A percentile compares a stretch with the other conserved stretches of the same genome.
phyloP scores from a whole-genome alignment of 306 rosid genomes.

The Luffa aegyptiaca region DNA sequence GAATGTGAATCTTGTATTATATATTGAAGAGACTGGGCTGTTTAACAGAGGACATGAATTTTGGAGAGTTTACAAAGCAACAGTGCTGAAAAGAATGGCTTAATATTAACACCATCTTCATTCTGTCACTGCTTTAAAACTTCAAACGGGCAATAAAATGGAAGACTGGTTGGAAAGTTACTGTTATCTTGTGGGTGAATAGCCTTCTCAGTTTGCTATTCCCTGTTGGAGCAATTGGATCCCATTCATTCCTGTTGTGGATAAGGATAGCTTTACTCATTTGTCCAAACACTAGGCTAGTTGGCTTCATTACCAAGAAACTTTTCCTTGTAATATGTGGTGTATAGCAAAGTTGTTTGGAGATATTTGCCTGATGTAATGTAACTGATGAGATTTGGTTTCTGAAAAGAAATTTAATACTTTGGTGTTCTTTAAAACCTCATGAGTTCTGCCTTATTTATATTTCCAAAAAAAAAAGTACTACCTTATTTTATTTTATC shows the following conservation, averaged over 20 bases:
- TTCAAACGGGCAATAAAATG: background rate
- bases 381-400: background rate
- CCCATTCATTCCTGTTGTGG: background rate
- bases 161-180: background rate
- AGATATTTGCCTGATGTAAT: background rate
- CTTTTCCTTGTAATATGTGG: background rate
- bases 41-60: background rate
- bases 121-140: background rate
- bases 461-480: too few species aligned
- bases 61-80: background rate
- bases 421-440: too few species aligned
- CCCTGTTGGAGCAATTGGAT: background rate
- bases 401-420: too few species aligned
- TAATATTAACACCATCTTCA: background rate
- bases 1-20: background rate
- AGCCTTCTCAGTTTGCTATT: background rate
- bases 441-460: too few species aligned
- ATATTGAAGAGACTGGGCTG: background rate
- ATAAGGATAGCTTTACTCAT: background rate
- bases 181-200: background rate
- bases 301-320: background rate
- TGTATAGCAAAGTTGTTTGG: background rate
- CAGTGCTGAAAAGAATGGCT: background rate
- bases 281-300: background rate
- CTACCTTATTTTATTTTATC: too few species aligned